Base-by-base conservation (phyloP, 164 flowering plant species). In the Vitis labrusca region DNA sequence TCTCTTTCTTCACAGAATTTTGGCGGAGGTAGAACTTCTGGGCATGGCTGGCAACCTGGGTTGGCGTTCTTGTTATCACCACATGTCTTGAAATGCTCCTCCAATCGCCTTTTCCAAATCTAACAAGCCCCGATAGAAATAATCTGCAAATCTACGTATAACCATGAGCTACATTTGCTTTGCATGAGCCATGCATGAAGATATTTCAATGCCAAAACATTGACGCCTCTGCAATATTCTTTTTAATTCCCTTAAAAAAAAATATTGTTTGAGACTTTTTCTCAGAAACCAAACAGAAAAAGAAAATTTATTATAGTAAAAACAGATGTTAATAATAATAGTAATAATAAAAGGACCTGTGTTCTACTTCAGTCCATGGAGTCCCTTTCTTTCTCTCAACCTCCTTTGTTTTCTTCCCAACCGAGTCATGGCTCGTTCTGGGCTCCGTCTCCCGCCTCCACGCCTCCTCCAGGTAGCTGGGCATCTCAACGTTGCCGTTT, bases 321-420 rank as follows among this genome's bases (percentile, higher is more conserved):
- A 23, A 23, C 27, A 23, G 0, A 23, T 23, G 27, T 23, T 23
- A 23, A 23, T 23, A 37, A 14, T 17, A 15, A 52, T 7, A 15
- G 15, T 15, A 13, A 16, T 2, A 44, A 68, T 57, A 15, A 14
- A 30, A 30, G n/a, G 57, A 86, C 97, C 74, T 86, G 84, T 91
- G 97, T 51, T 91, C 97, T 44, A 86, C 90, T 73, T 85, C 92
- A 1, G 89, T 85, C 94, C 97, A 91, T 0, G 97, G 91, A 29
- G 84, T 75, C 3, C 97, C 97, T 63, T 86, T 91, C 79, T 85
- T 91, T 71, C 91, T 70, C 66, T 88, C 92, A 5, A 51, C 59
- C 14, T 61, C 55, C 67, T 48, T 77, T 44, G 71, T 2, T 69
- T 72, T 77, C 29, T 77, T 27, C 27, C 76, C 82, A 68, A 85